Percentiles rank a stretch among this genome's conserved stretches.
phyloP scores from a whole-genome alignment of 148 eudicot species.

The Rhododendron griersonianum region DNA sequence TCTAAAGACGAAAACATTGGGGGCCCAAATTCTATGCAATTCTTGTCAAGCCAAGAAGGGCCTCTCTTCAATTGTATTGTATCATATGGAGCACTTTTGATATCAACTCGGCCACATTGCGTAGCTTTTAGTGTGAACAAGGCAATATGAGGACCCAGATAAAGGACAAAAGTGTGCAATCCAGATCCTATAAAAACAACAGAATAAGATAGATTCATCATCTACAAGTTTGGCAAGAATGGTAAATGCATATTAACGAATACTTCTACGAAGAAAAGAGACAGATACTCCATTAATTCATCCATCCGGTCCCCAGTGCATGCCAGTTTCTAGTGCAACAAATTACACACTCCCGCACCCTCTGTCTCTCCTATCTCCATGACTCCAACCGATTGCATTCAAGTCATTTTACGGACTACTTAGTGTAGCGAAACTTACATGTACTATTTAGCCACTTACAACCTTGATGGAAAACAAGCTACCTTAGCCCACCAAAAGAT shows the following conservation, averaged over 20 bases:
- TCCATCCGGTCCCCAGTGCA: neutral
- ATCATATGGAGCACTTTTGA: constrained; percentile 92
- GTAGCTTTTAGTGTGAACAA: constrained; percentile 89
- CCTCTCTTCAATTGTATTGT: constrained; percentile 77
- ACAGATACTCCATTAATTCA: neutral
- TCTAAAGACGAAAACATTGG: constrained; percentile 48
- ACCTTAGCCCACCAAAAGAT: neutral
- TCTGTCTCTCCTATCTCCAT: neutral
- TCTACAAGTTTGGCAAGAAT: neutral
- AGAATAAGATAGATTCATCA: constrained; percentile 6
- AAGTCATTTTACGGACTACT: neutral
- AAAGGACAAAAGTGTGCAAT: constrained; percentile 93
- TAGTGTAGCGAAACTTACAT: neutral
- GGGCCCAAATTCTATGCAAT: constrained; percentile 85
- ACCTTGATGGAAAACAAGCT: neutral
- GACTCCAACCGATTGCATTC: neutral
- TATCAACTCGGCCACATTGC: constrained; percentile 94
- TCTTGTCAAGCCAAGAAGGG: constrained; percentile 94
- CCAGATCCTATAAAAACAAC: constrained; percentile 67
- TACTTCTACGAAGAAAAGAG: neutral
- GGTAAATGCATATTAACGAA: constrained; percentile 6
- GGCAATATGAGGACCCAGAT: constrained; percentile 96
- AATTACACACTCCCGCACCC: neutral
- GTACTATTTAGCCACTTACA: neutral
- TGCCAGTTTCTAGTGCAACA: neutral